Base-by-base conservation (phyloP, 768 basidiomycete species). In the Auricularia sp. region DNA sequence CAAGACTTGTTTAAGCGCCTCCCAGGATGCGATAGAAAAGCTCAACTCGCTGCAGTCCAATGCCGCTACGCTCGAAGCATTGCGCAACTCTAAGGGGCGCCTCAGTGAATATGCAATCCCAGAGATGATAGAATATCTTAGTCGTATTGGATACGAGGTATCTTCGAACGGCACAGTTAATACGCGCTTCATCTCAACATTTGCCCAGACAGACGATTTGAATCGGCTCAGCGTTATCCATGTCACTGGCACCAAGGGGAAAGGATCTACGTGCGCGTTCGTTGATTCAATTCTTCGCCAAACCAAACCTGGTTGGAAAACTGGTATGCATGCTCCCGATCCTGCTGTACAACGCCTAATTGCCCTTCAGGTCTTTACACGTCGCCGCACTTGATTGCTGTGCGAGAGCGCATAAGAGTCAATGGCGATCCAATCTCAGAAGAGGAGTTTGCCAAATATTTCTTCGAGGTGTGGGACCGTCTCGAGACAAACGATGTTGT, bases 241-340 rank as follows among this genome's bases (percentile, higher is more conserved):
- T 78, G 86, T 99, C 69, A 95, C 96, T 8, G 96, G 96, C 3
- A 98, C 97, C 3, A 99, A 99, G 77, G 96, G 96, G 39, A 99
- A 99, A 74, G 96, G 96, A 6, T 98, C 96, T 3, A 94, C 97
- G 1, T 92, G 91, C 68, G 96, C 97, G 7, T 98, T 98, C 71
- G 83, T 85, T 3, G 89, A 94, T 70, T 91, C 90, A 10, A 87
- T 98, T 63, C 78, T 98, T 62, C 84, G 92, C n/a, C 80, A 83
- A 66, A 76, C 82, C n/a, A 82, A 77, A 68, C 88, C 94, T 6
- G 76, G 80, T 2, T 91, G 88, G 80, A 94, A 87, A 79, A 83
- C 91, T 68, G 96, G 94, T 91, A 72, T 68, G 86, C 71, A 16
- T 45, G 29, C 13, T 13, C 6, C 47, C 24, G 62, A 14, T 21